These are phyloP conservation scores for Funneliformis geosporum DNA, from an alignment of 192 early-diverging fungal species.

Conservation along the genomic window DNA sequence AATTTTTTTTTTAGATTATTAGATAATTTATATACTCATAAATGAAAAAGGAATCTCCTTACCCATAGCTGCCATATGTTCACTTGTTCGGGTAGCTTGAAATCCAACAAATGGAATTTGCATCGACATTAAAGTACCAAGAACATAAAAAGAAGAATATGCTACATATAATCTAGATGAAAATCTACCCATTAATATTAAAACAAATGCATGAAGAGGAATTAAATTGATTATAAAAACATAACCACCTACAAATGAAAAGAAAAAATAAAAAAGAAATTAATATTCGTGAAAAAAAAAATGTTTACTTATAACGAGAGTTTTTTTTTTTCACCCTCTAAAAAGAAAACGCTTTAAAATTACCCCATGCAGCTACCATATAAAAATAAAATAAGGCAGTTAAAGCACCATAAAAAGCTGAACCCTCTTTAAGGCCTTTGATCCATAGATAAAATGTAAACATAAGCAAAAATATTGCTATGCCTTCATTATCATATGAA, in stretches of 20 bases:
- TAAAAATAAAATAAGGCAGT: constrained; percentile 97
- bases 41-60: constrained; percentile 30
- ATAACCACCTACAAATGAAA: constrained; percentile 70
- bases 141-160: constrained; percentile 97
- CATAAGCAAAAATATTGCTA: constrained; percentile 98
- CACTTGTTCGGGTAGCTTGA: constrained; percentile 93
- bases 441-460: constrained; percentile 99
- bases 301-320: too few relatives aligned
- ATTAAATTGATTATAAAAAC: constrained; percentile 99
- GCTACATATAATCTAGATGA: constrained; percentile 92
- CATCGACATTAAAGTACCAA: constrained; percentile 97
- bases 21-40: background rate
- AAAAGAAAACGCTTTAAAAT: background rate
- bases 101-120: constrained; percentile 99
- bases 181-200: constrained; percentile 96
- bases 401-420: constrained; percentile 82
- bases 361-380: constrained; percentile 99
- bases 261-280: background rate
- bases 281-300: background rate
- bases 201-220: constrained; percentile 92
- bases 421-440: constrained; percentile 92
- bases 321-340: too few relatives aligned
- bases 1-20: background rate
- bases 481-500: constrained; percentile 99
- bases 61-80: constrained; percentile 99